These are phyloP conservation scores for Solanum sejunctum DNA, from an alignment of 257 asterid species.

Conservation along the genomic window DNA sequence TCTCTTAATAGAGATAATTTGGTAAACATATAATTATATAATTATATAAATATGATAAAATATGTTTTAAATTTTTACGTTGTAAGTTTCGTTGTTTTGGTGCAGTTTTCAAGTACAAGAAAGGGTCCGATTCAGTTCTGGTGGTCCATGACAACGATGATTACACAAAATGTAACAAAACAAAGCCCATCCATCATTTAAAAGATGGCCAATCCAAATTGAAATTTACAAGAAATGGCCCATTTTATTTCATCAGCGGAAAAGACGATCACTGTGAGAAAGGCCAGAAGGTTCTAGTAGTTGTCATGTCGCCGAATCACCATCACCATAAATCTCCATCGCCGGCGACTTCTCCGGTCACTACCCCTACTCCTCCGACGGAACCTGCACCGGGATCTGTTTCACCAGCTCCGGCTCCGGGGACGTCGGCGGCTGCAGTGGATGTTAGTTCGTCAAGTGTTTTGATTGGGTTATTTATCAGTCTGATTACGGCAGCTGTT, in stretches of 20 bases:
- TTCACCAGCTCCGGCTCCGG: neutral
- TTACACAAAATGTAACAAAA: constrained; percentile 27
- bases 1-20: neutral
- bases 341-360: neutral
- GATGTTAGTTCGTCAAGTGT: neutral
- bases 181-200: constrained; percentile 21
- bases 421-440: neutral
- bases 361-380: neutral
- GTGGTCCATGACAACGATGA: constrained; percentile 33
- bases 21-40: neutral
- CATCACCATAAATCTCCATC: constrained; percentile 3
- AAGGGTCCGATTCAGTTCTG: constrained; percentile 40
- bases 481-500: neutral
- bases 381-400: neutral
- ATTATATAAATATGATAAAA: neutral
- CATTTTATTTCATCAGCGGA: constrained; percentile 52
- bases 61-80: too few species aligned
- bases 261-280: constrained; percentile 26
- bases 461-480: neutral
- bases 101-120: constrained; percentile 43
- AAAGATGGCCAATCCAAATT: constrained; percentile 35
- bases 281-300: constrained; percentile 42
- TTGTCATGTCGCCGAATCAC: constrained; percentile 36
- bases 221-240: constrained; percentile 40
- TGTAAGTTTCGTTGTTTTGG: neutral